These are phyloP conservation scores for Ogataea ramenticola DNA, from an alignment of 805 yeast species.

Conservation along the genomic window DNA sequence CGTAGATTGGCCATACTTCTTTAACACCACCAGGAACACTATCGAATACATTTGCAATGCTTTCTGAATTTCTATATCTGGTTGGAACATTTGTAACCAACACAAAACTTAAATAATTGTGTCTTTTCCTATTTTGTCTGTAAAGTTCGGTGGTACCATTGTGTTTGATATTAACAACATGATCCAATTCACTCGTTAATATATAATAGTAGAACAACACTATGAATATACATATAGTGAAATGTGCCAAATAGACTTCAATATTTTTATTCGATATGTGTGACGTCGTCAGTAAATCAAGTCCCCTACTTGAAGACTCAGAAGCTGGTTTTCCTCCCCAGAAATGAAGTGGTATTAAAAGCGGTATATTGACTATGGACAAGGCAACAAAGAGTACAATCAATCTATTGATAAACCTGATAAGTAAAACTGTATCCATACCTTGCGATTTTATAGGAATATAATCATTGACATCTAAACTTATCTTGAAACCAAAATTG, in stretches of 20 bases:
- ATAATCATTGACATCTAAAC: conserved; percentile 31
- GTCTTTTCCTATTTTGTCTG: not conserved
- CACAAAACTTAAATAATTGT: conserved; percentile 25
- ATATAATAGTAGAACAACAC: conserved; percentile 50
- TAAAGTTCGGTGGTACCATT: conserved; percentile 19
- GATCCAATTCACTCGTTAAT: conserved; percentile 47
- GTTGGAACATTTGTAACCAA: conserved; percentile 38
- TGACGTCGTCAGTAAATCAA: conserved; percentile 67
- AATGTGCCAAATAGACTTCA: conserved; percentile 50
- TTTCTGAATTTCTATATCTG: conserved; percentile 19
- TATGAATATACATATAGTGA: conserved; percentile 48
- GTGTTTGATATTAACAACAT: conserved; percentile 43
- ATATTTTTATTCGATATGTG: conserved; percentile 52
- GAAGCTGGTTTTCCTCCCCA: conserved; percentile 26
- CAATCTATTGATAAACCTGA: conserved; percentile 51
- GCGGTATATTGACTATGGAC: conserved; percentile 47
- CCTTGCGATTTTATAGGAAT: conserved; percentile 39
- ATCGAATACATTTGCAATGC: conserved; percentile 24
- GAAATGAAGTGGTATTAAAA: conserved; percentile 59
- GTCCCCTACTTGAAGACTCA: conserved; percentile 28
- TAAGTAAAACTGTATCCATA: conserved; percentile 66
- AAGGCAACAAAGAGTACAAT: conserved; percentile 43
- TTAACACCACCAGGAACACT: conserved; percentile 48
- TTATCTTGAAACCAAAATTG: conserved; percentile 26
- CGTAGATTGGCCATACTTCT: conserved; percentile 52